Base-by-base conservation (phyloP, 192 early-diverging fungal genomes). In the Rhizoclosmatium sp. region DNA sequence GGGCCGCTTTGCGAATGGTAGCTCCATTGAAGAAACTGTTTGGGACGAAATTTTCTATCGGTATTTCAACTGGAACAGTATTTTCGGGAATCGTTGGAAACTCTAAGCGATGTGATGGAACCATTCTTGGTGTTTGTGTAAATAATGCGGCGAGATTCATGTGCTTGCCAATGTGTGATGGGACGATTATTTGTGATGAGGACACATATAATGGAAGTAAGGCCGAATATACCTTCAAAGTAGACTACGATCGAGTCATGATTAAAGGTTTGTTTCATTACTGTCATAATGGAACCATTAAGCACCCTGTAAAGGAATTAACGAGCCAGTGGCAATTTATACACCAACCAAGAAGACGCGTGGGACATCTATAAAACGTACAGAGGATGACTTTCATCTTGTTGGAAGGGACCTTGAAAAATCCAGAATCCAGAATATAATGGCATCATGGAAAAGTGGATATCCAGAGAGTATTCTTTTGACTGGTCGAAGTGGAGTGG, bases 61-160 rank as follows among this genome's bases (percentile, higher is more conserved):
- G 78, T 2, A 73, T 80, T 9, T 23, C 78, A 9, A 65, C 60
- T 21, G 78, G 78, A 47, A 41, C 68, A 4, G 70, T 65, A 9
- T 80, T 80, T 73, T 71, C 78, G n/a, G 78, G 78, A 23, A 80
- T 80, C 59, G 70, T 80, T 39, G 78, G 78, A 39, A 80, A 80
- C 48, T 47, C 61, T 9, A 69, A 74, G 59, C 69, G 78, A 54
- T 65, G 62, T 51, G 78, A 80, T 72, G 62, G 68, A 42, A 80
- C 68, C 14, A 47, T 80, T 42, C 61, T 80, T 2, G 78, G 78
- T 2, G 69, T 71, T 12, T 39, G 69, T 58, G 78, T 80, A 12
- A 80, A 80, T 51, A 69, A 71, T 59, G 78, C 78, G 9, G 78
- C 78, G 0, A 5, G 78, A 2, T 64, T 80, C 19, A 80, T 80